Conservation (phyloP, 2,329 filamentous ascomycete genomes). For the Paraphoma sp. region DNA sequence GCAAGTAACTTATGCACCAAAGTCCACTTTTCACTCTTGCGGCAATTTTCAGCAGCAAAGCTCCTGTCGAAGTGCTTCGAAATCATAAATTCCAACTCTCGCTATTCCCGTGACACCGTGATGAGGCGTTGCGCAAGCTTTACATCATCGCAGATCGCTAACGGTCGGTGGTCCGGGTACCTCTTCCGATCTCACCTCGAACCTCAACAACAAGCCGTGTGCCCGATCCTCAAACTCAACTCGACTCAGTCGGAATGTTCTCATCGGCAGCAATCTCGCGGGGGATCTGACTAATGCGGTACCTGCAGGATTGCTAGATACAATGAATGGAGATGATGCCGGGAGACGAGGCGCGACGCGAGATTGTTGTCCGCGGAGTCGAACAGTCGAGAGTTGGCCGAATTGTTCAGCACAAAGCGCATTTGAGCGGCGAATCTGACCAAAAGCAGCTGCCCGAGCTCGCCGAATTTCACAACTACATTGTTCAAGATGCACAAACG, state of each 20-base stretch:
- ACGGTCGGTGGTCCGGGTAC: neutral
- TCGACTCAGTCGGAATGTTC: neutral
- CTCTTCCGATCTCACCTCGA: neutral
- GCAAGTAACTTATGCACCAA: too few relatives aligned
- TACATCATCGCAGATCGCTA: conserved; percentile 5
- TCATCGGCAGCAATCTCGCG: neutral
- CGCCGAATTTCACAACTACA: neutral
- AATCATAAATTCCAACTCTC: neutral
- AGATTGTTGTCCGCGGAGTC: conserved; percentile 14
- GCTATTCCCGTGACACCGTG: conserved; percentile 3
- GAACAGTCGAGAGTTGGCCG: conserved; percentile 5
- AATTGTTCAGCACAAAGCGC: conserved; percentile 16
- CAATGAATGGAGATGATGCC: neutral
- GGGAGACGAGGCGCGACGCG: neutral
- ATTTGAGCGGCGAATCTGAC: neutral
- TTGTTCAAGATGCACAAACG: neutral
- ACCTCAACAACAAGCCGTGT: neutral
- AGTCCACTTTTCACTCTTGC: too few relatives aligned
- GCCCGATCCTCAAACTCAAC: neutral
- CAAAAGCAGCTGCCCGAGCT: neutral
- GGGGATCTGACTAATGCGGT: conserved; percentile 4
- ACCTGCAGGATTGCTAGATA: neutral
- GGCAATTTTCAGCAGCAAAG: too few relatives aligned
- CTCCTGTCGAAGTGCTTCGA: neutral
- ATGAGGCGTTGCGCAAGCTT: neutral